Percentiles rank a stretch among this genome's conserved stretches.
These are phyloP conservation scores for Herpetomonas muscarum DNA, from an alignment of 208 protist species.

Conservation along the genomic window DNA sequence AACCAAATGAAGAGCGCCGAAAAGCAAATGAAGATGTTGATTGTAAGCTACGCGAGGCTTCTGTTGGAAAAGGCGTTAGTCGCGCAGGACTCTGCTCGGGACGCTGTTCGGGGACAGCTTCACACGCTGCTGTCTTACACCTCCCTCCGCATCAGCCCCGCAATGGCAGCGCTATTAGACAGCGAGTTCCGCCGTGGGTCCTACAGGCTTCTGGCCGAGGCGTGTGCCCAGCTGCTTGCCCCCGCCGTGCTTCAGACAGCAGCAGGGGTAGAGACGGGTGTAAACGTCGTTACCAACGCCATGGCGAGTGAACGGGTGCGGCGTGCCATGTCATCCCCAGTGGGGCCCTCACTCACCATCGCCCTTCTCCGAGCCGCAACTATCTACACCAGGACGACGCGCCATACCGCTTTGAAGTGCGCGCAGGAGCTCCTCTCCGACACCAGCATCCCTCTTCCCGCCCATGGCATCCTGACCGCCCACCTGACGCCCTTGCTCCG, in stretches of 20 bases:
- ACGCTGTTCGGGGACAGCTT: constrained; percentile 27
- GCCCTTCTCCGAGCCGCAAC: constrained; percentile 64
- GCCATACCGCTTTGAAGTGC: constrained; percentile 73
- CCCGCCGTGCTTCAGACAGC: constrained; percentile 31
- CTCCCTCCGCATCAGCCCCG: constrained; percentile 34
- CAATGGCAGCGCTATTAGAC: constrained; percentile 33
- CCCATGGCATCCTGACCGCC: constrained; percentile 44
- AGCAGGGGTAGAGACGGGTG: constrained; percentile 35
- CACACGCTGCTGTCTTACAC: constrained; percentile 65
- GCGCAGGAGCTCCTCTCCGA: constrained; percentile 65
- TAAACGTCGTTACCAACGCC: constrained; percentile 38
- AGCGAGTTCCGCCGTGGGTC: constrained; percentile 34
- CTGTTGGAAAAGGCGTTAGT: constrained; percentile 64
- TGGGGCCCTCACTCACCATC: constrained; percentile 32
- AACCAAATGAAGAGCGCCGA: constrained; percentile 21
- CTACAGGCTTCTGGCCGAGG: constrained; percentile 43
- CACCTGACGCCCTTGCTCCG: constrained; percentile 54
- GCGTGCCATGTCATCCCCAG: no score
- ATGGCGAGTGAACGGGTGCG: constrained; percentile 45
- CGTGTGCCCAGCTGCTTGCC: constrained; percentile 36
- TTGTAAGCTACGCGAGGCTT: constrained; percentile 72
- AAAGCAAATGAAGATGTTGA: constrained; percentile 69
- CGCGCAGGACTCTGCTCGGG: constrained; percentile 39
- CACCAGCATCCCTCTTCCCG: constrained; percentile 42
- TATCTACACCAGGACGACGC: constrained; percentile 43